Base-by-base conservation (phyloP, 2,329 filamentous ascomycete species). In the Fusarium odoratissimum region DNA sequence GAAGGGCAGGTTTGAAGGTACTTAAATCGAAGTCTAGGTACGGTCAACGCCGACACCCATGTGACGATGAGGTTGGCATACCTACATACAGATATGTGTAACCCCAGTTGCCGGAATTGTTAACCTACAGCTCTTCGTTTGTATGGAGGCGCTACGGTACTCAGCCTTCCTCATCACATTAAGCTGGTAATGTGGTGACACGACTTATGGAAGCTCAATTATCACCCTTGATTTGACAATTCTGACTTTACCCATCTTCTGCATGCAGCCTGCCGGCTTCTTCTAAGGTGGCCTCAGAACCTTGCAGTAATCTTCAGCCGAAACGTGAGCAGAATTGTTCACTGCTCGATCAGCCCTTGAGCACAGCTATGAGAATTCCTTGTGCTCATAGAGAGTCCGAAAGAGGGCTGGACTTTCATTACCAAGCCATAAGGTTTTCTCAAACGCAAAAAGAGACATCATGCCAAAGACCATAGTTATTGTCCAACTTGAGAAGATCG, bases 221-320 rank as follows among this genome's bases (percentile, higher is more conserved):
- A 31, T 9, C 19, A 33, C 28, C 21, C 35, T 23, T 62, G 42
- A 64, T 69, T 56, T n/a, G 64, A 64, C 55, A 61, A 62, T 54
- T 46, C 33, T 14, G 28, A 42, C 35, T 37, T 38, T 35, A 25
- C 30, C 46, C 46, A 33, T 42, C 13, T 46, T 61, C 25, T 54
- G 17, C 21, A 67, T 67, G 44, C 64, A 51, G 30, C 28, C 49
- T 57, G 64, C 64, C 17, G 58, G 51, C 35, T 57, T 49, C 31
- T 31, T 30, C 17, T 11, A 30, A 33, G 25, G 54, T 30, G 56
- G 38, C 46, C 63, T 25, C 14, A 23, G 49, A 25, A 35, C 31
- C 33, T 38, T 35, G 49, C 33, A 28, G 33, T 28, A 28, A 28
- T 25, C 23, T 52, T 28, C 33, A 16, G 33, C 13, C 13, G 33